phyloP scores from a whole-genome alignment of 139 green algal species.

The Tetradesmus lagerheimii region DNA sequence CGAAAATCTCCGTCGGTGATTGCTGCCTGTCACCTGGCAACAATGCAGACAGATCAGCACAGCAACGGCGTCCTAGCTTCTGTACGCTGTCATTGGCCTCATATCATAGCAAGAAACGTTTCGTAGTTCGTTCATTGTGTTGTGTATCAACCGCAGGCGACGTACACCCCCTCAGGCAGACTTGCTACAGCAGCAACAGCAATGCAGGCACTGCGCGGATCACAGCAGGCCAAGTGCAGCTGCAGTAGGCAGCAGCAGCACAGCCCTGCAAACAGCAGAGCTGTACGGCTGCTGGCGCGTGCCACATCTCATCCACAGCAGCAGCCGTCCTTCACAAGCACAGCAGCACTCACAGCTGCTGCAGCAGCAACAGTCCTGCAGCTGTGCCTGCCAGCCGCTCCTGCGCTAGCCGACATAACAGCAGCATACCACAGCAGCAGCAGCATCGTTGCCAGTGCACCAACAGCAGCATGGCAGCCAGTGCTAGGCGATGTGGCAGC shows the following conservation, averaged over 20 bases:
- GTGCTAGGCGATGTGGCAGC: constrained; percentile 17
- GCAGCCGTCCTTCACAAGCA: neutral
- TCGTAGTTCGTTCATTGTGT: too few relatives aligned
- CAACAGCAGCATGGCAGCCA: neutral
- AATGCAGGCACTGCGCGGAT: neutral
- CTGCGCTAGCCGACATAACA: constrained; percentile 1
- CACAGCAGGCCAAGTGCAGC: neutral
- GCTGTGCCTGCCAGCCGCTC: neutral
- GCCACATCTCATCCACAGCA: neutral
- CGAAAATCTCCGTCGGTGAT: neutral
- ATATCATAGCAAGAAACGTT: too few relatives aligned
- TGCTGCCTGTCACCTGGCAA: neutral
- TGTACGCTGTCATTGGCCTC: neutral
- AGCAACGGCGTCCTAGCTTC: constrained; percentile 1
- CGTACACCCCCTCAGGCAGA: neutral
- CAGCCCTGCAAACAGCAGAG: neutral
- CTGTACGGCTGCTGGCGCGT: neutral
- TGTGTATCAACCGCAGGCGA: neutral
- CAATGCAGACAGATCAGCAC: neutral
- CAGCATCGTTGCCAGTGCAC: neutral
- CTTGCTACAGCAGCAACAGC: constrained; percentile 7
- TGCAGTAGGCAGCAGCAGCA: neutral
- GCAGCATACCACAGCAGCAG: constrained; percentile 10
- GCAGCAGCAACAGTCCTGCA: constrained; percentile 1
- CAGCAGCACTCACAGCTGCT: neutral